A percentile compares a stretch with the other conserved stretches of the same genome.
Evolutionary conservation across 306 rosid species (phyloP).

Genomic region (Malus sylvestris): DNA sequence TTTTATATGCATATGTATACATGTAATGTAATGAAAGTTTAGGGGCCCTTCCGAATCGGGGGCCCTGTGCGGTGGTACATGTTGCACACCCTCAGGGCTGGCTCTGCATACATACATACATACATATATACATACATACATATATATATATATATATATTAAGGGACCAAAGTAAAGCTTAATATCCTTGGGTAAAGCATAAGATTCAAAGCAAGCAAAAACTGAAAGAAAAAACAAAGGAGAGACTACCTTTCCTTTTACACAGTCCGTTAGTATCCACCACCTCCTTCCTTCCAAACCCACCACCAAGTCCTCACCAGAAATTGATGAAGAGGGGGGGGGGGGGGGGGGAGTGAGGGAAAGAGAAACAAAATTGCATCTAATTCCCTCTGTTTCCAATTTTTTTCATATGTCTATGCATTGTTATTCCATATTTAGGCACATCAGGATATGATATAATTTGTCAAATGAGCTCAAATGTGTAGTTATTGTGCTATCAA

Average conservation of each 20-base stretch:
- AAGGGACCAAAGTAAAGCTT: conserved; percentile 15
- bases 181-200: conserved; percentile 31
- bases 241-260: conserved; percentile 17
- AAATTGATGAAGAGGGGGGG: background rate
- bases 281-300: conserved; percentile 2
- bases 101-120: background rate
- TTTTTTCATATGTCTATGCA: background rate
- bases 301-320: conserved; percentile 11
- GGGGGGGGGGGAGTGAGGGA: no score
- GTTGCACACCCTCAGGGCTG: no score
- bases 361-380: conserved; percentile 7
- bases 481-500: no score
- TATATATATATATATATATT: background rate
- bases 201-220: conserved; percentile 46
- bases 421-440: background rate
- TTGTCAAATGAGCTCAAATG: background rate
- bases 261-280: conserved; percentile 20
- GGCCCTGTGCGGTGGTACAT: no score
- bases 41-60: background rate
- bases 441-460: background rate
- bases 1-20: no score
- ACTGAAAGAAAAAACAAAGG: background rate
- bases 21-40: no score
- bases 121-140: background rate
- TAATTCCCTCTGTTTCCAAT: background rate